Conservation (phyloP, 108 stramenopile genomes). For the Fragilaria radians region DNA sequence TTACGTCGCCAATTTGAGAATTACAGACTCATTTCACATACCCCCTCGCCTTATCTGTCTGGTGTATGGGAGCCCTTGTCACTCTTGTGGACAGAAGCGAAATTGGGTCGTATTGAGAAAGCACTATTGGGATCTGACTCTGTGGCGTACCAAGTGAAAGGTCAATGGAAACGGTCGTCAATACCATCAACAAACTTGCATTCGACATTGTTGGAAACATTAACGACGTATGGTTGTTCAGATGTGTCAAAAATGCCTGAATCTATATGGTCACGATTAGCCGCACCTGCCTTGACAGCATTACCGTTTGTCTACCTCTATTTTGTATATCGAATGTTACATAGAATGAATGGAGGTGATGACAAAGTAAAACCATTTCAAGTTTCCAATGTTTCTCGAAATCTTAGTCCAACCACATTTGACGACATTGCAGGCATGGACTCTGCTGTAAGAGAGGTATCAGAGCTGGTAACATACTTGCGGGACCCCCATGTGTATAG, state of each 20-base stretch:
- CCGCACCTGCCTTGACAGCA: slow-evolving; percentile 47
- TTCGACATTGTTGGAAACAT: slow-evolving; percentile 40
- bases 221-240: slow-evolving; percentile 19
- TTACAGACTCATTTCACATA: no score
- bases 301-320: slow-evolving; percentile 78
- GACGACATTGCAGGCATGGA: slow-evolving; percentile 92
- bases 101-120: slow-evolving; percentile 17
- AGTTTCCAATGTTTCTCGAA: not conserved
- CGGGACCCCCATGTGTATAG: slow-evolving; percentile 44
- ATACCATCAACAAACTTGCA: slow-evolving; percentile 50
- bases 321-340: slow-evolving; percentile 67
- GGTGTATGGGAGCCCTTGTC: slow-evolving; percentile 25
- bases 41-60: not conserved
- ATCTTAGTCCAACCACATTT: slow-evolving; percentile 76
- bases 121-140: slow-evolving; percentile 24
- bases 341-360: slow-evolving; percentile 19
- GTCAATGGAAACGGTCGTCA: slow-evolving; percentile 48
- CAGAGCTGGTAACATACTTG: slow-evolving; percentile 75
- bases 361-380: slow-evolving; percentile 3
- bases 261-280: slow-evolving; percentile 30
- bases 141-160: slow-evolving; percentile 10
- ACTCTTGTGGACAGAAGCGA: slow-evolving; percentile 20
- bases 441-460: slow-evolving; percentile 65
- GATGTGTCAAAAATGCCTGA: slow-evolving; percentile 62
- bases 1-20: no score